phyloP scores from a whole-genome alignment of 2,329 filamentous ascomycete genomes.

The Pestalotiopsis sp. region DNA sequence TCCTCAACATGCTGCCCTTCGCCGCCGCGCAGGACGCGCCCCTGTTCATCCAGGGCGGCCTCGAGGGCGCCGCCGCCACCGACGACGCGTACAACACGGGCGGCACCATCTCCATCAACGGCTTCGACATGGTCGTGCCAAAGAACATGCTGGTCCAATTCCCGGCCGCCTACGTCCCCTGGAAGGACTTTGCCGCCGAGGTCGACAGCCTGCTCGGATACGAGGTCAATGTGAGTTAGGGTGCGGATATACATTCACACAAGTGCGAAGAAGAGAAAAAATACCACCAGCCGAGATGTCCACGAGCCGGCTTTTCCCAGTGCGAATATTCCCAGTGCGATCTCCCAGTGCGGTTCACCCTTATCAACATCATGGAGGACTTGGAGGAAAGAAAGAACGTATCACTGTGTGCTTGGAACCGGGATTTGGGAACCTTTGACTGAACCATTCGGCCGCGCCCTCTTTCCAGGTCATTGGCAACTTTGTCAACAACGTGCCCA shows the following conservation, averaged over 20 bases:
- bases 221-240: slow-evolving; percentile 34
- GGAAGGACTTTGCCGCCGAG: slow-evolving; percentile 30
- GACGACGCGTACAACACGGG: slow-evolving; percentile 38
- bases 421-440: slow-evolving; percentile 28
- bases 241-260: slow-evolving; percentile 1
- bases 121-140: slow-evolving; percentile 19
- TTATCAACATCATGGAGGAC: neutral
- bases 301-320: neutral
- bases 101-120: slow-evolving; percentile 20
- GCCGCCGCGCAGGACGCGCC: slow-evolving; percentile 27
- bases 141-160: slow-evolving; percentile 24
- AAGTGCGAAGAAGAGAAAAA: slow-evolving; percentile 3
- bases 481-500: slow-evolving; percentile 38
- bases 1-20: slow-evolving; percentile 18
- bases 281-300: neutral
- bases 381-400: neutral
- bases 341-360: neutral
- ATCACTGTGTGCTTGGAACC: slow-evolving; percentile 14
- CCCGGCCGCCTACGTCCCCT: slow-evolving; percentile 22
- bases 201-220: slow-evolving; percentile 36
- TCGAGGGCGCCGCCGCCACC: slow-evolving; percentile 34
- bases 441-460: slow-evolving; percentile 32
- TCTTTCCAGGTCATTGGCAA: slow-evolving; percentile 37
- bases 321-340: slow-evolving; percentile 1
- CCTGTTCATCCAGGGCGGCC: slow-evolving; percentile 35